A percentile compares a stretch with the other conserved stretches of the same genome.
phyloP scores from a whole-genome alignment of 495 filamentous ascomycete genomes.

The Penicillium manginii region DNA sequence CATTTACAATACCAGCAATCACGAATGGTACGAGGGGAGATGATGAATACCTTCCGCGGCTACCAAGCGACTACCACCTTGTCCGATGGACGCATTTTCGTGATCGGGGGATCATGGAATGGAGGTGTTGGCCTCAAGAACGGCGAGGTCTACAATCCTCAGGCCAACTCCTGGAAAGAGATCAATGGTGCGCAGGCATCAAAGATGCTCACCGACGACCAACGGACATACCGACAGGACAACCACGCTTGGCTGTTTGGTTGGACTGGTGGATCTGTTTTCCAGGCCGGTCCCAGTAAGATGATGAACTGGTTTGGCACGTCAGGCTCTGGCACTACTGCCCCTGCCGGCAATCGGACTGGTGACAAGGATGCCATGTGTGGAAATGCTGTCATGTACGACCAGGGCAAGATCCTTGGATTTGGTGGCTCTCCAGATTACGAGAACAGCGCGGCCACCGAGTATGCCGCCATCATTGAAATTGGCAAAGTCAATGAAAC shows the following conservation, averaged over 20 bases:
- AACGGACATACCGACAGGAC: constrained; percentile 49
- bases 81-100: constrained; percentile 59
- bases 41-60: constrained; percentile 56
- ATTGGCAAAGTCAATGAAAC: constrained; percentile 29
- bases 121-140: constrained; percentile 44
- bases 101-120: constrained; percentile 60
- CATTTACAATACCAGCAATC: constrained; percentile 41
- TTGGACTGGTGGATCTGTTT: constrained; percentile 57
- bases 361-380: constrained; percentile 19
- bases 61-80: constrained; percentile 56
- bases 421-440: constrained; percentile 51
- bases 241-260: constrained; percentile 66
- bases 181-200: constrained; percentile 39
- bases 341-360: constrained; percentile 8
- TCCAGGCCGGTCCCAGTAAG: constrained; percentile 61
- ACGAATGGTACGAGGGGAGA: constrained; percentile 32
- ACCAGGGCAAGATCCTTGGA: constrained; percentile 48
- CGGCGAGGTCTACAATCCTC: constrained; percentile 55
- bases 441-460: constrained; percentile 32
- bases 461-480: constrained; percentile 46
- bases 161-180: constrained; percentile 35
- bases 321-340: background rate
- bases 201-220: constrained; percentile 57
- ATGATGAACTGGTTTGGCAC: constrained; percentile 48
- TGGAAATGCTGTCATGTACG: constrained; percentile 22